A percentile compares a stretch with the other conserved stretches of the same genome.
Conservation (phyloP, 1,284 basidiomycete genomes). For the Vanrija sp. region DNA sequence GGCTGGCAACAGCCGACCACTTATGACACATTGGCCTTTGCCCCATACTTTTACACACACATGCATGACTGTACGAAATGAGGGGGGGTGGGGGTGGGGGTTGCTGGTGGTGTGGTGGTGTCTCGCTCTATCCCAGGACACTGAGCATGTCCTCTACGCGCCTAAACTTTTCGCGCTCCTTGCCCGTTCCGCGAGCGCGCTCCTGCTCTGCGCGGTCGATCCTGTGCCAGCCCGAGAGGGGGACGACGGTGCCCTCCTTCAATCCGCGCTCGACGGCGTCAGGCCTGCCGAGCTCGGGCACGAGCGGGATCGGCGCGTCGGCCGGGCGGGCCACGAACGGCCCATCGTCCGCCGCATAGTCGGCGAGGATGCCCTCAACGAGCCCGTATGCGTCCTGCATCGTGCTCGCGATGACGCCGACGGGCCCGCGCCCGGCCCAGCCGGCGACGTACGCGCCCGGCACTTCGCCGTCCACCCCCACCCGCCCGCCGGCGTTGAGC, state of each 20-base stretch:
- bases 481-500: slow-evolving; percentile 44
- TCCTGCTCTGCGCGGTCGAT: slow-evolving; percentile 38
- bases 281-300: slow-evolving; percentile 29
- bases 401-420: slow-evolving; percentile 86
- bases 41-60: background rate
- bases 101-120: background rate
- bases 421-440: slow-evolving; percentile 89
- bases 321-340: background rate
- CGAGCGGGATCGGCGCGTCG: background rate
- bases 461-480: slow-evolving; percentile 42
- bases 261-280: slow-evolving; percentile 20
- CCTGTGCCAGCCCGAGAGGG: slow-evolving; percentile 35
- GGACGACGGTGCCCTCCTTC: slow-evolving; percentile 31
- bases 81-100: no score
- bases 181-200: slow-evolving; percentile 20
- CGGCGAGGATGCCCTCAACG: slow-evolving; percentile 32
- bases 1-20: no score
- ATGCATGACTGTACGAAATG: slow-evolving; percentile 16
- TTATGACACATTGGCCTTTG: no score
- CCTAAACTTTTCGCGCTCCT: slow-evolving; percentile 45
- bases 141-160: slow-evolving; percentile 59
- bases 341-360: slow-evolving; percentile 18
- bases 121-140: slow-evolving; percentile 21
- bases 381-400: slow-evolving; percentile 84
- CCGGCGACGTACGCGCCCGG: slow-evolving; percentile 83